Percentiles rank a stretch among this genome's conserved stretches.
Conservation (phyloP, 2,329 filamentous ascomycete species). For the Xylariaceae sp. region DNA sequence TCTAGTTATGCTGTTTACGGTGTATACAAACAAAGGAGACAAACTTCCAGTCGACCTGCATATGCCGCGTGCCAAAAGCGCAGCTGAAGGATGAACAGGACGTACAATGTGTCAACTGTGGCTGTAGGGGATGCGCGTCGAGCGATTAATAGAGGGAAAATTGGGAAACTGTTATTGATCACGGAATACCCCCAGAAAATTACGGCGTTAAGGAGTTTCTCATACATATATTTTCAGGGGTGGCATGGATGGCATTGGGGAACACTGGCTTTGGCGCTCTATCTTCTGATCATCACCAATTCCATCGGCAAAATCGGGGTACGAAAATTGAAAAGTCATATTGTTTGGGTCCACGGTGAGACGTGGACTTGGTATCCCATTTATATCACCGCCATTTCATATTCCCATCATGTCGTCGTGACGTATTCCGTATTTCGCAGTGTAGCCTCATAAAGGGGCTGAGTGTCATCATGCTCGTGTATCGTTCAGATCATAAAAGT, state of each 20-base stretch:
- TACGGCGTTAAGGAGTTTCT: slow-evolving; percentile 23
- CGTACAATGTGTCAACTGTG: slow-evolving; percentile 91
- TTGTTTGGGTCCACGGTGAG: background rate
- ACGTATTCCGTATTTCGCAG: background rate
- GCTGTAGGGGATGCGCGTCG: slow-evolving; percentile 84
- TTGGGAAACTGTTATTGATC: slow-evolving; percentile 6
- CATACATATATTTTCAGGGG: background rate
- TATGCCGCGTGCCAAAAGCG: slow-evolving; percentile 87
- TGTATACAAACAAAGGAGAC: slow-evolving; percentile 99
- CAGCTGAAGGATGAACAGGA: slow-evolving; percentile 86
- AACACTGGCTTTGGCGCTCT: background rate
- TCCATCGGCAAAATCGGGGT: background rate
- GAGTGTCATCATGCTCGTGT: background rate
- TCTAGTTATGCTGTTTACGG: slow-evolving; percentile 80
- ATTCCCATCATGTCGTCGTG: background rate
- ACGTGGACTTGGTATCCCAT: background rate
- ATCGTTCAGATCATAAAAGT: background rate
- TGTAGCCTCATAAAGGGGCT: slow-evolving; percentile 16
- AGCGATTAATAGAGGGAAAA: slow-evolving; percentile 54
- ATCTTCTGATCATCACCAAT: background rate
- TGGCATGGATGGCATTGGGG: slow-evolving; percentile 1
- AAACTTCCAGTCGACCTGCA: slow-evolving; percentile 96
- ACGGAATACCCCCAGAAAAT: slow-evolving; percentile 20
- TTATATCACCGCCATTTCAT: background rate
- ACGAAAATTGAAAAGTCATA: background rate